Evolutionary conservation across 441 rosid genomes (phyloP).

Genomic region (Kokia cookei): DNA sequence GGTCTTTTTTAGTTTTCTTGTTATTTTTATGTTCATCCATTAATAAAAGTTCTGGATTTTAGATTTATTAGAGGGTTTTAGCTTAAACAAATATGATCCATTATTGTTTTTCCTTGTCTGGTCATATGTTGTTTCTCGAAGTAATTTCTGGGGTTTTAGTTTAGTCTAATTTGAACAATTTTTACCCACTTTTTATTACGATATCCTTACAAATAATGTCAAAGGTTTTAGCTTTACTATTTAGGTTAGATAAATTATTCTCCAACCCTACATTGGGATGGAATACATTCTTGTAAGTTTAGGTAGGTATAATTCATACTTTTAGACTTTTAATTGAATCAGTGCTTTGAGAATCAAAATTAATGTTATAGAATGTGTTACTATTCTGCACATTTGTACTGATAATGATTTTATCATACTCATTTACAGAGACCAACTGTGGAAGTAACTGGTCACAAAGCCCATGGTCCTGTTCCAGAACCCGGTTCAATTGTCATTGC

Average conservation of each 20-base stretch:
- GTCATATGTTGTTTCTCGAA: background rate
- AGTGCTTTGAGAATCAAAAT: background rate
- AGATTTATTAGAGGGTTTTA: background rate
- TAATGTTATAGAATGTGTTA: background rate
- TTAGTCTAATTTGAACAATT: background rate
- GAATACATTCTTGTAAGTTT: constrained; percentile 1
- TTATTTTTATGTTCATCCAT: background rate
- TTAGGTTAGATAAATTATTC: background rate
- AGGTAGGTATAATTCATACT: background rate
- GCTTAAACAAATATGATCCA: background rate
- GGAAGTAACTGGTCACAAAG: constrained; percentile 79
- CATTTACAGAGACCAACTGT: constrained; percentile 57
- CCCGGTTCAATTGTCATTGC: constrained; percentile 74
- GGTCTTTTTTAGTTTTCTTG: background rate
- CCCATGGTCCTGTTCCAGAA: constrained; percentile 78
- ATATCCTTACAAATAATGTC: background rate
- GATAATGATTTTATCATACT: background rate
- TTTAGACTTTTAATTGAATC: background rate
- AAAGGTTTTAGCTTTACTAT: background rate
- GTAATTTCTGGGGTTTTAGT: background rate
- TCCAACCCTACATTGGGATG: background rate
- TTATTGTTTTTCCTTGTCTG: background rate
- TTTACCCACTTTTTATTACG: background rate
- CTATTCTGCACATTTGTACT: background rate
- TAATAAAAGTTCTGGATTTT: background rate